Base-by-base conservation (phyloP, 352 stramenopile genomes). In the Pythium scleroteichum region DNA sequence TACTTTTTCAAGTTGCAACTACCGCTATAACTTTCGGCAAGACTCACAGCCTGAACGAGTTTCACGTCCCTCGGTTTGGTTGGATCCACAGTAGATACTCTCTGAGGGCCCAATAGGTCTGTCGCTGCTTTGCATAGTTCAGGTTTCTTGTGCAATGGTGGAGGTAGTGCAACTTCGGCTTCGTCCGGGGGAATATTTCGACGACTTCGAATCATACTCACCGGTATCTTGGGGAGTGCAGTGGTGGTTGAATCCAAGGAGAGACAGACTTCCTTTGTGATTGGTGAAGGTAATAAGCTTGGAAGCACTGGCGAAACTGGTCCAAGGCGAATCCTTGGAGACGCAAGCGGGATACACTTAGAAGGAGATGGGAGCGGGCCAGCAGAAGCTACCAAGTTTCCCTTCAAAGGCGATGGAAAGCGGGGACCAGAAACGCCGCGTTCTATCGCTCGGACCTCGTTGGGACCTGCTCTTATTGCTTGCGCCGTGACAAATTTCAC, bases 21-120 rank as follows among this genome's bases (percentile, higher is more conserved):
- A 5, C 82, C 82, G 27, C 81, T 91, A 69, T 94, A 94, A 54
- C 84, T 94, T 64, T 92, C 82, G 0, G 84, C 84, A 44, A 94
- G 70, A 40, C 79, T 90, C 24, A 87, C 75, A 16, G 84, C 82
- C 55, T 94, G 82, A 6, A 90, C 64, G 23, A 94, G 41, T 40
- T 71, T 66, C 33, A 89, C 68, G 26, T 94, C 84, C 2, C 48
- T 38, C 2, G 48, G 51, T 17, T 57, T 56, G 2, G 38, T 13
- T 3, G 51, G 23, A 10, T 58, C 38, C 4, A 13, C 19, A 10
- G 29, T 35, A 35, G 29, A 35, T 10, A 35, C 10, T 5, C 29
- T 35, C 29, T 35, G 29, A 35, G 29, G 29, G 29, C 10, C 29
- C 5, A 10, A 35, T 35, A 35, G 10, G 29, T n/a, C n/a, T n/a